Evolutionary conservation across 2,329 filamentous ascomycete species (phyloP), one percentile per base, ranked within the genome.

Genomic region (Lachnellula willkommii): DNA sequence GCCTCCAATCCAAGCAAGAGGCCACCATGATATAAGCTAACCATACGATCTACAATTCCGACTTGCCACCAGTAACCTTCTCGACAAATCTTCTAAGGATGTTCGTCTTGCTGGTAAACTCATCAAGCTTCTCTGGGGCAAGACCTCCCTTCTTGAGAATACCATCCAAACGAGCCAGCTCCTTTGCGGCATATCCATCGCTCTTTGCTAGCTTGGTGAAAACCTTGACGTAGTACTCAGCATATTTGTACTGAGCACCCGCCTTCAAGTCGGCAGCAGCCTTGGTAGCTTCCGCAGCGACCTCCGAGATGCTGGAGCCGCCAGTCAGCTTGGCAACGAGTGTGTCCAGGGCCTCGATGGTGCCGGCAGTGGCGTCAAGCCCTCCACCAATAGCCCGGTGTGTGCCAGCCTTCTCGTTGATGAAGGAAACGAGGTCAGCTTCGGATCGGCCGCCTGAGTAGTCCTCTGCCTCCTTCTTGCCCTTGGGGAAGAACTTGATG

Each of bases 401-500:
- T 2, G 92, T 95, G 64, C 91, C 92, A 14, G 90, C 82, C 77
- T 96, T 89, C 66, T 85, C 79, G 79, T 99, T 99, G 74, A 99
- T 71, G 77, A 88, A 99, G 4, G 80, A 73, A 64, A 97, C 73
- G 43, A 99, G 78, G 62, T 85, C 88, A 47, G 81, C 78, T 78
- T 96, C 90, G 50, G 78, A 77, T 63, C 94, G 92, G 60, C 82
- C 89, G 59, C 88, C 87, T 53, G 79, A 75, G 80, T 96, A 99
- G 47, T 78, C 70, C 66, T 86, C 80, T 47, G 84, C 73, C 69
- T 88, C 84, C 61, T 81, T 88, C 69, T 85, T 89, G 65, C 91
- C 92, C 72, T 88, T 88, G 65, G 90, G 83, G 82, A 96, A 99
- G 83, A 87, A 99, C 78, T 96, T 96, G 79, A 99, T 96, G 60